Conservation (phyloP, 129 eudicot species). For the Tanacetum coccineum region DNA sequence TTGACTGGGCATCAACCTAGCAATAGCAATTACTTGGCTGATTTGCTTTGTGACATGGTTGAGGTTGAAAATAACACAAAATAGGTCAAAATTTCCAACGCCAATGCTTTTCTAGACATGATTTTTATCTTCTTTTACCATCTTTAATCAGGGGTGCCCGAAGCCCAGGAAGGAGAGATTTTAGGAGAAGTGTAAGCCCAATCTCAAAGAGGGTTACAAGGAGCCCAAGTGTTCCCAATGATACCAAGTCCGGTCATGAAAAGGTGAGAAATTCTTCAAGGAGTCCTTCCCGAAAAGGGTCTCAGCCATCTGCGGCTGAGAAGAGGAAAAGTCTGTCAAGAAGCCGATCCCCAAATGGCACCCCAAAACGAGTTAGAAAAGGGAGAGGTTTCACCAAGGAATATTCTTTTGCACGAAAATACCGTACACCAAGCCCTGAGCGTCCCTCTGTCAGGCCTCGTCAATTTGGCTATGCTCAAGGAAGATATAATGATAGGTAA, state of each 20-base stretch:
- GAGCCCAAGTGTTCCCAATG: slow-evolving; percentile 32
- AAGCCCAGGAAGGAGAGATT: slow-evolving; percentile 42
- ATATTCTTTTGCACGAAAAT: slow-evolving; percentile 74
- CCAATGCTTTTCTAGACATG: neutral
- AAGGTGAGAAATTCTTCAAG: slow-evolving; percentile 23
- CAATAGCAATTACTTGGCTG: neutral
- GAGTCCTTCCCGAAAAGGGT: slow-evolving; percentile 37
- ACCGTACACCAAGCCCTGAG: slow-evolving; percentile 86
- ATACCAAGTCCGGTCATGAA: slow-evolving; percentile 20
- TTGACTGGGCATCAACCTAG: too few species aligned
- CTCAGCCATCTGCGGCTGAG: slow-evolving; percentile 30
- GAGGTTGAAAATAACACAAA: neutral
- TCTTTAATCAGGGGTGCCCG: slow-evolving; percentile 34
- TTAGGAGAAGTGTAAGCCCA: slow-evolving; percentile 33
- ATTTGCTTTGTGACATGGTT: neutral
- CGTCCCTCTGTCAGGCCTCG: slow-evolving; percentile 56
- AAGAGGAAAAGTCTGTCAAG: slow-evolving; percentile 33
- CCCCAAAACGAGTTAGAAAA: slow-evolving; percentile 79
- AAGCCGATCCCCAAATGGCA: slow-evolving; percentile 73
- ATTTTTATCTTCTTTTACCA: neutral
- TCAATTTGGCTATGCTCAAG: slow-evolving; percentile 50
- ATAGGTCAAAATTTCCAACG: neutral
- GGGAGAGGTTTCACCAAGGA: slow-evolving; percentile 92
- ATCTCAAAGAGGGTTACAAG: slow-evolving; percentile 29
- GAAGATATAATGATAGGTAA: slow-evolving; percentile 73